Evolutionary conservation across 2,329 filamentous ascomycete species (phyloP).

Genomic region (Cordyceps fumosorosea): DNA sequence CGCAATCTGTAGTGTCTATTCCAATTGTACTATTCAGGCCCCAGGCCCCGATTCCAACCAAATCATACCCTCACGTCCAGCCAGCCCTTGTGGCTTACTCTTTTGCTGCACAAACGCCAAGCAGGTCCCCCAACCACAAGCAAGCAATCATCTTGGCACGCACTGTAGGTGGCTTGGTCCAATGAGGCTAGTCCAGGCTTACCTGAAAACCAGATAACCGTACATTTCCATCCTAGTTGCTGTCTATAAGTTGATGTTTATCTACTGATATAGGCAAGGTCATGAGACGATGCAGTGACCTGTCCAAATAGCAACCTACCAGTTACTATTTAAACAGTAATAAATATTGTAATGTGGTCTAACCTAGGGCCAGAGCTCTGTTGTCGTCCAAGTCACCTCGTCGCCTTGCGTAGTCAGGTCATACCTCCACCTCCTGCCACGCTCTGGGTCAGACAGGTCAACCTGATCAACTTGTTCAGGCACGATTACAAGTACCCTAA

Average conservation of each 20-base stretch:
- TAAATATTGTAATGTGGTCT: neutral
- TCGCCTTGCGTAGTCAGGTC: conserved; percentile 42
- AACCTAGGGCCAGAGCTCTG: conserved; percentile 61
- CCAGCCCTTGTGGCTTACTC: neutral
- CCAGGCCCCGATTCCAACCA: neutral
- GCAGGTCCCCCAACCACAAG: neutral
- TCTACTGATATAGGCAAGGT: neutral
- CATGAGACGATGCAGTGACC: neutral
- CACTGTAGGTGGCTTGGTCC: neutral
- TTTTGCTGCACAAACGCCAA: conserved; percentile 2
- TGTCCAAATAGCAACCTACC: neutral
- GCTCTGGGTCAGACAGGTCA: conserved; percentile 62
- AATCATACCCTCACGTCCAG: neutral
- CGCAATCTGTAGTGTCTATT: no score
- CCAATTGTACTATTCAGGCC: neutral
- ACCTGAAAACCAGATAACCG: neutral
- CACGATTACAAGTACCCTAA: conserved; percentile 74
- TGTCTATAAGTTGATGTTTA: neutral
- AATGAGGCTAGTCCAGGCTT: neutral
- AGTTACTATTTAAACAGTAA: neutral
- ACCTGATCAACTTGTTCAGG: conserved; percentile 71
- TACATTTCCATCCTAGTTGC: neutral
- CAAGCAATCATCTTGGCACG: conserved; percentile 1
- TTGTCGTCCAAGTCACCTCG: conserved; percentile 54
- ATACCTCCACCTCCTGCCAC: conserved; percentile 61